Percentiles rank a stretch among this genome's conserved stretches.
These are phyloP conservation scores for Hygrophorus russula DNA, from an alignment of 768 basidiomycete genomes.

Conservation along the genomic window DNA sequence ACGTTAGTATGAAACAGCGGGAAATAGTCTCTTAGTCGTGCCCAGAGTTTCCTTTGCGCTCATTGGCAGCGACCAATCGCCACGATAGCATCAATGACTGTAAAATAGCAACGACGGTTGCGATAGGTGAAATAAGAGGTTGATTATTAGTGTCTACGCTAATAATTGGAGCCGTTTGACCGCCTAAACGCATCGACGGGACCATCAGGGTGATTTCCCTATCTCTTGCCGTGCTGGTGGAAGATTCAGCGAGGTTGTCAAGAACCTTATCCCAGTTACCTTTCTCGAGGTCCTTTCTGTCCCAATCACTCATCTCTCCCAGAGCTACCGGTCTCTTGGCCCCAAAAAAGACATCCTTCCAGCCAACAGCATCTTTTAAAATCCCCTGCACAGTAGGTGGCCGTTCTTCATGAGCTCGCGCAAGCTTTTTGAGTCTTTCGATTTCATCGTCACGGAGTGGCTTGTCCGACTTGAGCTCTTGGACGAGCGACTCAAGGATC, in stretches of 20 bases:
- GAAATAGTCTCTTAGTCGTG: too few species aligned
- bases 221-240: not conserved
- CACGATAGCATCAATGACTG: too few species aligned
- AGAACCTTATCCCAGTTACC: conserved; percentile 17
- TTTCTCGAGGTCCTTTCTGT: conserved; percentile 25
- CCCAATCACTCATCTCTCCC: conserved; percentile 22
- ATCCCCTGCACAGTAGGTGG: not conserved
- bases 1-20: too few species aligned
- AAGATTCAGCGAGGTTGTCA: not conserved
- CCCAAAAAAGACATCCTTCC: conserved; percentile 44
- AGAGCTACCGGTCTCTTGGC: conserved; percentile 15
- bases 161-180: too few species aligned
- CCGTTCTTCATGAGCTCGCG: conserved; percentile 20
- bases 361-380: conserved; percentile 10
- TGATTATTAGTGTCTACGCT: too few species aligned
- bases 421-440: conserved; percentile 42
- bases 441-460: conserved; percentile 39
- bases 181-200: too few species aligned
- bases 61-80: too few species aligned
- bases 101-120: too few species aligned
- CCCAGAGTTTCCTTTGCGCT: too few species aligned
- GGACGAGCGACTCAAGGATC: conserved; percentile 48
- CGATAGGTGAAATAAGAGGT: too few species aligned
- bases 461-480: conserved; percentile 37
- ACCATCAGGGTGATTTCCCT: too few species aligned